Percentiles rank a stretch among this genome's conserved stretches.
Conservation (phyloP, 345 rosid species). For the Aquilaria yunnanensis region DNA sequence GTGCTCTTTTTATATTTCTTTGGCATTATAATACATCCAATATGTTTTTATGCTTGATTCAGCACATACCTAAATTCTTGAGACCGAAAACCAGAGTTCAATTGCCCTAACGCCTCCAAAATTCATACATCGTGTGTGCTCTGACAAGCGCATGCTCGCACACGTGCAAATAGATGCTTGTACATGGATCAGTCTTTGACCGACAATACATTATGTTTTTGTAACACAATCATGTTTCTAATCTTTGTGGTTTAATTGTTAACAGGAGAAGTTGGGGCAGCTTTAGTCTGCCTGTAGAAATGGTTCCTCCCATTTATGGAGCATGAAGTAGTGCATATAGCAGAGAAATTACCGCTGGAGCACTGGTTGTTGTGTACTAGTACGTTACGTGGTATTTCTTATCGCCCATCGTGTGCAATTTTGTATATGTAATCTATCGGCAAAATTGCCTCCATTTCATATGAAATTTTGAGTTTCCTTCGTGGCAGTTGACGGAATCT, state of each 20-base stretch:
- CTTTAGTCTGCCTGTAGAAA: conserved; percentile 23
- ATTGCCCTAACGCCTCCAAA: no score
- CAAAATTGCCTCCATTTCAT: no score
- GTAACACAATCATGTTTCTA: not conserved
- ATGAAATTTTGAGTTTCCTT: no score
- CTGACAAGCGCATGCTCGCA: not conserved
- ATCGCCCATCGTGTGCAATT: no score
- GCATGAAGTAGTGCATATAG: no score
- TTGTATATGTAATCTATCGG: no score
- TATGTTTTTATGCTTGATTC: not conserved
- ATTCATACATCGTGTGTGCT: not conserved
- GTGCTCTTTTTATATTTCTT: not conserved
- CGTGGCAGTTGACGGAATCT: no score
- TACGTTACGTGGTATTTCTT: no score
- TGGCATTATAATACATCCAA: not conserved
- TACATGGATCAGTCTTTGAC: not conserved
- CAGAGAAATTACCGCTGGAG: no score
- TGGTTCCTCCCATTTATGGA: no score
- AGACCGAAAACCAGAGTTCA: no score
- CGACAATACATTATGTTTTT: not conserved
- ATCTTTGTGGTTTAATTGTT: not conserved
- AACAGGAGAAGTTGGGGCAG: conserved; percentile 83
- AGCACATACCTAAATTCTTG: not conserved
- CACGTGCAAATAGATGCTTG: not conserved
- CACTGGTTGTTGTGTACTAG: no score